Evolutionary conservation across 2,329 filamentous ascomycete genomes (phyloP).

Genomic region (Rutstroemia sydowiana): DNA sequence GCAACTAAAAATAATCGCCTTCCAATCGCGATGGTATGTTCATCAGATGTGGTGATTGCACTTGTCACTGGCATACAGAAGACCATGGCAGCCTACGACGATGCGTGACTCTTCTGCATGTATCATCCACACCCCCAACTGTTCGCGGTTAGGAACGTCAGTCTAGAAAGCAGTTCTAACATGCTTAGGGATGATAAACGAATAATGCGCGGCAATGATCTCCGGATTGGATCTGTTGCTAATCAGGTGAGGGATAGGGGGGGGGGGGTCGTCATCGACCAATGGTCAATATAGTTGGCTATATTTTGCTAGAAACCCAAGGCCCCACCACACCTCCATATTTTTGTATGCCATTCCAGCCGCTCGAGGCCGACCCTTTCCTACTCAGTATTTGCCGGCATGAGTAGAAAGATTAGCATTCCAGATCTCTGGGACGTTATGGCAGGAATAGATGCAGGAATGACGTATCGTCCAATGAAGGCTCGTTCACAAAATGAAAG

Average conservation of each 20-base stretch:
- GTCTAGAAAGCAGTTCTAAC: neutral
- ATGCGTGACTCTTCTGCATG: neutral
- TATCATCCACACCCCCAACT: neutral
- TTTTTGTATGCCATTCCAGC: neutral
- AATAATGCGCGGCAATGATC: neutral
- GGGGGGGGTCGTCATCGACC: neutral
- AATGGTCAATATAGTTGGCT: neutral
- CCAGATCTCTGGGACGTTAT: neutral
- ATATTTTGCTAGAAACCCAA: neutral
- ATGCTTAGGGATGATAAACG: neutral
- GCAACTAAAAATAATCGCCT: neutral
- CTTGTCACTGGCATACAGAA: conserved; percentile 7
- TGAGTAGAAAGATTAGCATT: neutral
- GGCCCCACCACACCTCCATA: neutral
- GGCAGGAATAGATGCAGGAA: neutral
- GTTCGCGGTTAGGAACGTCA: too few species aligned
- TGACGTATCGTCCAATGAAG: neutral
- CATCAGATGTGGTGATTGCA: conserved; percentile 7
- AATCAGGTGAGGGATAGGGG: neutral
- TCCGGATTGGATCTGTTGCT: neutral
- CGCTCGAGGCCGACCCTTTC: neutral
- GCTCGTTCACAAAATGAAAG: neutral
- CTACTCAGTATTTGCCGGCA: neutral
- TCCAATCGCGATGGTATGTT: neutral
- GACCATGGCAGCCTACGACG: neutral